Conservation (phyloP, 208 protist species). For the Wallacemonas sp. region DNA sequence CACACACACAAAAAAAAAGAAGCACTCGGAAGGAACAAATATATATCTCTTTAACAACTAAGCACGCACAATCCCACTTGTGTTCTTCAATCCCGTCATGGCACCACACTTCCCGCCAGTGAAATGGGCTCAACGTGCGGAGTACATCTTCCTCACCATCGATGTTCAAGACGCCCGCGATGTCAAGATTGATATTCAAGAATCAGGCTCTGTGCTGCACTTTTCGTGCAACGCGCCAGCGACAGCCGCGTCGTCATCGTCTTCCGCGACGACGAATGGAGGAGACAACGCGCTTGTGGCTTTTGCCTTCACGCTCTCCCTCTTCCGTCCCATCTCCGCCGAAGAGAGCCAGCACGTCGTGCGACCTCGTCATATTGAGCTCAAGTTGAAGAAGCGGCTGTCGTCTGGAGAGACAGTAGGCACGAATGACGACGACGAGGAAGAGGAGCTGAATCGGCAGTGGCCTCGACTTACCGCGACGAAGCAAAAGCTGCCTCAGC, state of each 20-base stretch:
- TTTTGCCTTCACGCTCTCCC: slow-evolving; percentile 46
- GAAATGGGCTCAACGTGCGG: slow-evolving; percentile 82
- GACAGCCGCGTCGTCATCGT: not conserved
- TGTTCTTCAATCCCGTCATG: slow-evolving; percentile 2
- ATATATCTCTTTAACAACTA: no score
- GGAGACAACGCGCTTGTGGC: not conserved
- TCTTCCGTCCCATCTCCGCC: slow-evolving; percentile 59
- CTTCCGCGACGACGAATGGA: not conserved
- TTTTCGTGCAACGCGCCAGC: slow-evolving; percentile 35
- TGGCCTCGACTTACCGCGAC: slow-evolving; percentile 81
- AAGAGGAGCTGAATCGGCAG: slow-evolving; percentile 42
- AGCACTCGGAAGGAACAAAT: no score
- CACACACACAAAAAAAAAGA: no score
- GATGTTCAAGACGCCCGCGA: slow-evolving; percentile 72
- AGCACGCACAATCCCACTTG: no score
- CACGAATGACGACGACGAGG: slow-evolving; percentile 29
- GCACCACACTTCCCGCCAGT: slow-evolving; percentile 58
- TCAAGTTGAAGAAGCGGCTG: slow-evolving; percentile 77
- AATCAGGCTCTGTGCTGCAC: slow-evolving; percentile 46
- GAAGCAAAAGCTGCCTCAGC: slow-evolving; percentile 60
- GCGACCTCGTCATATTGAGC: slow-evolving; percentile 71
- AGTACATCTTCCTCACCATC: slow-evolving; percentile 79
- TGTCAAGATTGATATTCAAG: slow-evolving; percentile 58
- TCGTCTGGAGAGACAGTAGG: slow-evolving; percentile 2
- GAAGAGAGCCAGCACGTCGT: slow-evolving; percentile 83